Conservation (phyloP, 2,329 filamentous ascomycete species). For the Botrytis fabae region DNA sequence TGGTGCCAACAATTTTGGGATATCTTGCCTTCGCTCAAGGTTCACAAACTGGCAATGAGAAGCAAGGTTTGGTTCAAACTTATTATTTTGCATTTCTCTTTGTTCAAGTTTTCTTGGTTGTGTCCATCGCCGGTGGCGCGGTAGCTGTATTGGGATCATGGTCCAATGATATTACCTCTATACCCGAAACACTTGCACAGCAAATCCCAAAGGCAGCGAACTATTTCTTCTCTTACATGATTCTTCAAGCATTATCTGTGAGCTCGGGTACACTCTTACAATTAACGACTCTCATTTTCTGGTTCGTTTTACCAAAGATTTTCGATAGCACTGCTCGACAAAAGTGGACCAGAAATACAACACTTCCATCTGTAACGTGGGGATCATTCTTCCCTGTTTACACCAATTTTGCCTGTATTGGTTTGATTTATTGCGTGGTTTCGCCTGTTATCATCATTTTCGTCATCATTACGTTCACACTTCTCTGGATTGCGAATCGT, state of each 20-base stretch:
- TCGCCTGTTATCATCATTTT: slow-evolving; percentile 90
- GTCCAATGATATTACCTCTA: slow-evolving; percentile 54
- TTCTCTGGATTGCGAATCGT: slow-evolving; percentile 94
- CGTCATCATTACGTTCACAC: slow-evolving; percentile 84
- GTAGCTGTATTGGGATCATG: slow-evolving; percentile 59
- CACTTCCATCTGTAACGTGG: slow-evolving; percentile 77
- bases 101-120: slow-evolving; percentile 90
- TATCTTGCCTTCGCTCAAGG: slow-evolving; percentile 74
- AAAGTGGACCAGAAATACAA: slow-evolving; percentile 85
- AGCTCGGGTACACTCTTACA: slow-evolving; percentile 89
- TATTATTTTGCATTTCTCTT: slow-evolving; percentile 96
- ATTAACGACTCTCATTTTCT: slow-evolving; percentile 72
- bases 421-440: slow-evolving; percentile 82
- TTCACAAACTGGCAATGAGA: slow-evolving; percentile 76
- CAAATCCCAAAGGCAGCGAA: slow-evolving; percentile 87
- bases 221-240: slow-evolving; percentile 99
- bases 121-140: slow-evolving; percentile 79
- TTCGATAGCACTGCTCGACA: slow-evolving; percentile 77
- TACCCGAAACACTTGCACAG: slow-evolving; percentile 70
- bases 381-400: slow-evolving; percentile 94
- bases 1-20: slow-evolving; percentile 78
- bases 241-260: slow-evolving; percentile 87
- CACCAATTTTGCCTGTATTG: slow-evolving; percentile 94
- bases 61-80: slow-evolving; percentile 79
- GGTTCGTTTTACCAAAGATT: slow-evolving; percentile 79